Evolutionary conservation across 2,329 filamentous ascomycete species (phyloP), one percentile per base, ranked within the genome.

Genomic region (Fusarium sororula): DNA sequence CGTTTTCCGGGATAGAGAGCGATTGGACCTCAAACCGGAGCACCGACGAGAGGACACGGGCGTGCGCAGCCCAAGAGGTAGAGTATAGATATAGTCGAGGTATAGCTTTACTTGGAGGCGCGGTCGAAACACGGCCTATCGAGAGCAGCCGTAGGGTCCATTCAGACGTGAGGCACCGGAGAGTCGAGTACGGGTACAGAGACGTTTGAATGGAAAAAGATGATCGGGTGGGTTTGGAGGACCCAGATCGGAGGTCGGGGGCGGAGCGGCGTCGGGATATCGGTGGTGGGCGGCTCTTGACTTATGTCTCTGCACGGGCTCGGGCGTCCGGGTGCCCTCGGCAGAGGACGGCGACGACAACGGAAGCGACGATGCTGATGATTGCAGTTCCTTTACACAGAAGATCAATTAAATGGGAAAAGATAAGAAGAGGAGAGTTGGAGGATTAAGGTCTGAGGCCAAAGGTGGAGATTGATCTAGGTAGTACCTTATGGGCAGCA

Each of bases 121-220:
- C 76, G 76, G 74, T 78, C 76, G 76, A 75, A 75, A 68, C 68
- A 77, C 75, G 75, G 76, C 76, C 76, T 74, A 63, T 74, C 67
- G 73, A 70, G 62, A 70, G 48, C 64, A 70, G 63, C 70, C 63
- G 75, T 68, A 76, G 70, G 74, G 74, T 76, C 77, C 76, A 78
- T 78, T 73, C 75, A 78, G 76, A 67, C 73, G 66, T 48, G 58
- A 71, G 66, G 64, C 72, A 68, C 67, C 70, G 63, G 62, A 65
- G 58, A 71, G 64, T 67, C 60, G 61, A 68, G 66, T 57, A 42
- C 41, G 66, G 65, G 64, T 47, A 35, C 44, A 74, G 65, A 70
- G 48, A 55, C 56, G 28, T 58, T 63, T 58, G 26, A 17, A 50
- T 55, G 37, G 24, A 42, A 60, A 53, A 66, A 51, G 53, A 53